Percentiles rank a stretch among this genome's conserved stretches.
phyloP scores from a whole-genome alignment of 2,329 filamentous ascomycete genomes.

The Pleomassaria siparia region DNA sequence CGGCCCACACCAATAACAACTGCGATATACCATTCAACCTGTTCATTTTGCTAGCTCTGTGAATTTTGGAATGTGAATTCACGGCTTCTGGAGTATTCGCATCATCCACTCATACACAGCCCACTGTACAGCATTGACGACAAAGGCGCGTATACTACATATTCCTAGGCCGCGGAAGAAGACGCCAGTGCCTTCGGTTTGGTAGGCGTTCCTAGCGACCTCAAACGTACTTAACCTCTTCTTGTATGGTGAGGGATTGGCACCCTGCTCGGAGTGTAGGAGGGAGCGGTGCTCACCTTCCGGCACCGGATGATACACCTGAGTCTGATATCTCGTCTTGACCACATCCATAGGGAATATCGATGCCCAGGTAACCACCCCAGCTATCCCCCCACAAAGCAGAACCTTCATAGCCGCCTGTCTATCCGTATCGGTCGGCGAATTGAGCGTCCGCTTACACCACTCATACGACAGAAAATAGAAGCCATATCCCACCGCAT shows the following conservation, averaged over 20 bases:
- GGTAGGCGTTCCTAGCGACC: conserved; percentile 68
- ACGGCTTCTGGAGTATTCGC: conserved; percentile 41
- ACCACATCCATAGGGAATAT: conserved; percentile 91
- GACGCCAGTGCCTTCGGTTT: conserved; percentile 68
- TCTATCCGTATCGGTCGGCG: conserved; percentile 48
- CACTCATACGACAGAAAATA: conserved; percentile 95
- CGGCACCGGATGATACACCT: conserved; percentile 42
- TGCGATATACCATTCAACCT: not conserved
- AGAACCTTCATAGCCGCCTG: conserved; percentile 64
- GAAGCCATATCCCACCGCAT: conserved; percentile 93
- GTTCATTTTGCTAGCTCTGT: not conserved
- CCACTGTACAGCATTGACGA: conserved; percentile 94
- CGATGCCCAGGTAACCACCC: conserved; percentile 83
- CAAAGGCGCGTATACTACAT: conserved; percentile 82
- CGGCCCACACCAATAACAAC: not conserved
- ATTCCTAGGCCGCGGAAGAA: conserved; percentile 82
- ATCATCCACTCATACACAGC: conserved; percentile 89
- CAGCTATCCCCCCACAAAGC: conserved; percentile 83
- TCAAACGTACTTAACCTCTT: conserved; percentile 58
- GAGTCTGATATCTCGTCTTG: conserved; percentile 88
- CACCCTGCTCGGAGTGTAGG: conserved; percentile 12
- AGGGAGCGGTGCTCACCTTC: conserved; percentile 22
- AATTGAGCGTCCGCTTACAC: conserved; percentile 61
- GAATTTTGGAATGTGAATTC: not conserved
- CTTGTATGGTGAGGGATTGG: conserved; percentile 17